These are phyloP conservation scores for Penicillium cosmopolitanum DNA, from an alignment of 495 filamentous ascomycete genomes.

Conservation along the genomic window DNA sequence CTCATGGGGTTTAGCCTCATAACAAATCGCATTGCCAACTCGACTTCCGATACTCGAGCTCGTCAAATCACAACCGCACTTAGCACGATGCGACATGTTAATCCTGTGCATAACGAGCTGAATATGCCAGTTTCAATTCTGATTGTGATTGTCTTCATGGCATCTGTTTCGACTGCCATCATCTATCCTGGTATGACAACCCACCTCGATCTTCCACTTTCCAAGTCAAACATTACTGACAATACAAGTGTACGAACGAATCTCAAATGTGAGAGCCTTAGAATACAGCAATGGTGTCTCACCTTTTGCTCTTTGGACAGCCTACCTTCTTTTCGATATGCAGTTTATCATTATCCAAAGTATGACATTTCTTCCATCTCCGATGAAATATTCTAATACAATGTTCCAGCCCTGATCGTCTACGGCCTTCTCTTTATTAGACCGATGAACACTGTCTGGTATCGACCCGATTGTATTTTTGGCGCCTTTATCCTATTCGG, in stretches of 20 bases:
- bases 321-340: slow-evolving; percentile 75
- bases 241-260: slow-evolving; percentile 39
- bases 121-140: slow-evolving; percentile 2
- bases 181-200: slow-evolving; percentile 1
- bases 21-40: slow-evolving; percentile 1
- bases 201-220: background rate
- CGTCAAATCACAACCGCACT: background rate
- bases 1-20: slow-evolving; percentile 1
- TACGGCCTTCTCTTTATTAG: slow-evolving; percentile 5
- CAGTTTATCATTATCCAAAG: slow-evolving; percentile 63
- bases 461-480: slow-evolving; percentile 9
- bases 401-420: background rate
- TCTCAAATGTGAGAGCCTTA: slow-evolving; percentile 75
- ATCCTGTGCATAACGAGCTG: background rate
- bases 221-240: background rate
- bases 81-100: background rate
- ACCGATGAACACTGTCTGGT: slow-evolving; percentile 6
- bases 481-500: slow-evolving; percentile 11
- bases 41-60: slow-evolving; percentile 1
- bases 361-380: background rate
- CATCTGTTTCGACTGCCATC: slow-evolving; percentile 3
- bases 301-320: slow-evolving; percentile 72
- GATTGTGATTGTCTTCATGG: slow-evolving; percentile 1
- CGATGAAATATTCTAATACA: background rate
- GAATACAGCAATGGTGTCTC: slow-evolving; percentile 87